phyloP scores from a whole-genome alignment of 352 stramenopile species.

The Peronosclerospora sorghi region DNA sequence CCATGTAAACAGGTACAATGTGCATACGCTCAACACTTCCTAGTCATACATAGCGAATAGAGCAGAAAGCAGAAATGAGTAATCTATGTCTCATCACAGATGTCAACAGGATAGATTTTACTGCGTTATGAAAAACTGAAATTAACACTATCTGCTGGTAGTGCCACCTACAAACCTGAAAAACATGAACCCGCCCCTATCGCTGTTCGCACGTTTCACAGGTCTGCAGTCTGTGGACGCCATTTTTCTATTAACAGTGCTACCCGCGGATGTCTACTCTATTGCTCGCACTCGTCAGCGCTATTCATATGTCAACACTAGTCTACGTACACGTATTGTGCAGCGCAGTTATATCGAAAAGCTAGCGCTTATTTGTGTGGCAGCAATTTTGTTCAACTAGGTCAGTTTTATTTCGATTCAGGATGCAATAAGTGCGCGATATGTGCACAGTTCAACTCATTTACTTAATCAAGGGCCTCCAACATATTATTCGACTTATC shows the following conservation, averaged over 20 bases:
- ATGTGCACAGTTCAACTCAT: slow-evolving; percentile 1
- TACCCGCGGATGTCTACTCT: slow-evolving; percentile 67
- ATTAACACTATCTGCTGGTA: slow-evolving; percentile 30
- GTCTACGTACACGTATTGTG: slow-evolving; percentile 29
- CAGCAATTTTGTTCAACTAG: slow-evolving; percentile 15
- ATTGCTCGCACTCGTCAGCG: slow-evolving; percentile 53
- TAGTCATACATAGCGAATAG: slow-evolving; percentile 61
- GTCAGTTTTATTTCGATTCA: slow-evolving; percentile 6
- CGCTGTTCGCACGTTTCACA: slow-evolving; percentile 50
- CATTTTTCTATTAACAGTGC: slow-evolving; percentile 72
- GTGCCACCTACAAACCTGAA: slow-evolving; percentile 36
- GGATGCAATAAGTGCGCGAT: not conserved
- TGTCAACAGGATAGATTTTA: slow-evolving; percentile 33
- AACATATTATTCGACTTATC: not conserved
- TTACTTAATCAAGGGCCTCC: too few relatives aligned
- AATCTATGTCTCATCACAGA: slow-evolving; percentile 70
- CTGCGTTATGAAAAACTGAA: slow-evolving; percentile 4
- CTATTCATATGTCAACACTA: slow-evolving; percentile 43
- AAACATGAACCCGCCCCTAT: slow-evolving; percentile 41
- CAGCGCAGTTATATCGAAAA: not conserved
- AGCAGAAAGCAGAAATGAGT: slow-evolving; percentile 65
- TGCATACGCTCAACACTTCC: too few relatives aligned
- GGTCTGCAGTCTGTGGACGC: slow-evolving; percentile 70
- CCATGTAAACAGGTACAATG: too few relatives aligned
- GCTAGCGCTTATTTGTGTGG: slow-evolving; percentile 27